Conservation (phyloP, 805 yeast genomes). For the Candida sonorensis region DNA sequence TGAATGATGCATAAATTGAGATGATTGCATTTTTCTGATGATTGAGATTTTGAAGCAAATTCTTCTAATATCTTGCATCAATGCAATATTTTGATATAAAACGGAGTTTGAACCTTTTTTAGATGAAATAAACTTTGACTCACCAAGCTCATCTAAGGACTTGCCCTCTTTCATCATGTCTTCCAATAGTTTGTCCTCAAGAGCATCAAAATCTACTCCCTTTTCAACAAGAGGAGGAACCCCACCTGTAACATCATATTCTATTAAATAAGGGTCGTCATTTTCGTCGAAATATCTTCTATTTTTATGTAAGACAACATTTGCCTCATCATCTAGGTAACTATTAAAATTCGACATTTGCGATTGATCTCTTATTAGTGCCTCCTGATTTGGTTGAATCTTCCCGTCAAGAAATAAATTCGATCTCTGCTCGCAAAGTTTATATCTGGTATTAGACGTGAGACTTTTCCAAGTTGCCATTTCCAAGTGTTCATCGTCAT, state of each 20-base stretch:
- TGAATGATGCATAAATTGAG: conserved; percentile 65
- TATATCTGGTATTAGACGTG: conserved; percentile 74
- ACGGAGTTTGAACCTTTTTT: conserved; percentile 55
- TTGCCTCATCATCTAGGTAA: conserved; percentile 33
- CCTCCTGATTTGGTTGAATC: conserved; percentile 62
- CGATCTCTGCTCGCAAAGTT: conserved; percentile 62
- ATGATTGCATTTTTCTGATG: conserved; percentile 86
- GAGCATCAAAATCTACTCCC: conserved; percentile 41
- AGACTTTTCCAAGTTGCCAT: conserved; percentile 76
- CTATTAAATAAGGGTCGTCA: conserved; percentile 63
- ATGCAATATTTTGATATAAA: conserved; percentile 57
- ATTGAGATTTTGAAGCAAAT: conserved; percentile 83
- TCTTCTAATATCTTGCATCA: conserved; percentile 84
- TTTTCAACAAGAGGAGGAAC: conserved; percentile 56
- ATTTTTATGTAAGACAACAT: conserved; percentile 27
- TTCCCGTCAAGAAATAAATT: conserved; percentile 54
- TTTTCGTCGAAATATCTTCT: conserved; percentile 39
- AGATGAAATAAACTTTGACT: conserved; percentile 34
- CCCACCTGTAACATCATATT: conserved; percentile 79
- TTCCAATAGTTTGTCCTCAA: conserved; percentile 39
- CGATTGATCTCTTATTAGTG: conserved; percentile 55
- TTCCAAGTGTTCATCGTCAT: conserved; percentile 70
- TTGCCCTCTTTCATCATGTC: conserved; percentile 25
- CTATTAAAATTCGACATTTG: conserved; percentile 59
- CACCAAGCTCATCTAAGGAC: conserved; percentile 28